Percentiles rank a stretch among this genome's conserved stretches.
Evolutionary conservation across 2,329 filamentous ascomycete genomes (phyloP).

Genomic region (Pestalotiopsis sp.): DNA sequence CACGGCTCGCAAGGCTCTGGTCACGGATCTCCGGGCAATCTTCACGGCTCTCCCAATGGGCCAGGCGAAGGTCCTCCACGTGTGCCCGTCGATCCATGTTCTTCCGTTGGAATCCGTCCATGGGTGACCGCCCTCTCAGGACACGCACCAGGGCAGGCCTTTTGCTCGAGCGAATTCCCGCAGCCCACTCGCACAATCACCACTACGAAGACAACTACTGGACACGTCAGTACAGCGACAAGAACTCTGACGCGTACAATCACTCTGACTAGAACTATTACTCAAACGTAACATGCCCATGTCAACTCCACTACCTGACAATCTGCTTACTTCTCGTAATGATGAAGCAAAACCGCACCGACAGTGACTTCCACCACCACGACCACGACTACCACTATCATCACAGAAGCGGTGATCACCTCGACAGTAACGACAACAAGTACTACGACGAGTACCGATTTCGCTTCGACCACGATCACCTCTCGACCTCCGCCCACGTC

Average conservation of each 20-base stretch:
- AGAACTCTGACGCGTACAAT: neutral
- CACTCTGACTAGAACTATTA: neutral
- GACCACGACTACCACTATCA: neutral
- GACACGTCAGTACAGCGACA: neutral
- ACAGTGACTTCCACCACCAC: neutral
- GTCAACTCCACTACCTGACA: neutral
- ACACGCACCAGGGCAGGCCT: neutral
- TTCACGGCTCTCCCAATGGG: neutral
- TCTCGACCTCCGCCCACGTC: too few relatives aligned
- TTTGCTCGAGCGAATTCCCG: neutral
- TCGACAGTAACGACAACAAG: too few relatives aligned
- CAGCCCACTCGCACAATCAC: neutral
- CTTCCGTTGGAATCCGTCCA: neutral
- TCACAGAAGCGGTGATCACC: too few relatives aligned
- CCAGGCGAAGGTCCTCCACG: neutral
- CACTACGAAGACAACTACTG: neutral
- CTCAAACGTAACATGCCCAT: neutral
- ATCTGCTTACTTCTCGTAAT: neutral
- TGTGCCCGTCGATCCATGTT: neutral
- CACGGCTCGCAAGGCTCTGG: neutral
- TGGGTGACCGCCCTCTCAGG: neutral
- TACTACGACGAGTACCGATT: too few relatives aligned
- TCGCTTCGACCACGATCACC: too few relatives aligned
- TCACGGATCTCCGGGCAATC: neutral
- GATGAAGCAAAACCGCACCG: neutral